A percentile compares a stretch with the other conserved stretches of the same genome.
These are phyloP conservation scores for Parietaria judaica DNA, from an alignment of 306 rosid species.

Conservation along the genomic window DNA sequence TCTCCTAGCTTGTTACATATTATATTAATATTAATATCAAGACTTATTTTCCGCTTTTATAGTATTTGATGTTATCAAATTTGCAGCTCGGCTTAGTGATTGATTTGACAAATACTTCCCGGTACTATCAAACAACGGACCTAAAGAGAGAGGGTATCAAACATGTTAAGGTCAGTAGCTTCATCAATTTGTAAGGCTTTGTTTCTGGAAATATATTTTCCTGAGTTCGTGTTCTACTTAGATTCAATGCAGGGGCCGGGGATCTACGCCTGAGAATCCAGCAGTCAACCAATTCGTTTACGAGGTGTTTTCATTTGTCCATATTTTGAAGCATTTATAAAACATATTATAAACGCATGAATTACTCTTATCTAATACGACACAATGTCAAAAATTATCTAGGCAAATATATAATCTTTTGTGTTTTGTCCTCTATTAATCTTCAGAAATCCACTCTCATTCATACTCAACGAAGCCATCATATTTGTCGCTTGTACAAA, in stretches of 20 bases:
- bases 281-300: constrained; percentile 83
- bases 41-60: constrained; percentile 3
- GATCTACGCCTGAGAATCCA: constrained; percentile 81
- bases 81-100: constrained; percentile 98
- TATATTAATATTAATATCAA: neutral
- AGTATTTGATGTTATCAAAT: constrained; percentile 20
- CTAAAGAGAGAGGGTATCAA: constrained; percentile 93
- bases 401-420: no score
- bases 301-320: constrained; percentile 59
- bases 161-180: constrained; percentile 70
- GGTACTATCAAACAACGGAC: constrained; percentile 75
- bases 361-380: no score
- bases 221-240: constrained; percentile 33
- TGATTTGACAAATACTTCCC: constrained; percentile 87
- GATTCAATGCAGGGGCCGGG: constrained; percentile 95
- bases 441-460: no score
- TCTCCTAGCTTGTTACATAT: neutral
- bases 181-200: constrained; percentile 1
- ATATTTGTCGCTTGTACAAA: no score
- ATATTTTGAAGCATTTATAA: neutral
- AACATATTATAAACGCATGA: no score
- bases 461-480: no score
- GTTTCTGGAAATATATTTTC: constrained; percentile 7
- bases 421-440: no score
- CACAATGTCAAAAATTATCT: no score